Base-by-base conservation (phyloP, 108 stramenopile genomes). In the Cyclotella cryptica region DNA sequence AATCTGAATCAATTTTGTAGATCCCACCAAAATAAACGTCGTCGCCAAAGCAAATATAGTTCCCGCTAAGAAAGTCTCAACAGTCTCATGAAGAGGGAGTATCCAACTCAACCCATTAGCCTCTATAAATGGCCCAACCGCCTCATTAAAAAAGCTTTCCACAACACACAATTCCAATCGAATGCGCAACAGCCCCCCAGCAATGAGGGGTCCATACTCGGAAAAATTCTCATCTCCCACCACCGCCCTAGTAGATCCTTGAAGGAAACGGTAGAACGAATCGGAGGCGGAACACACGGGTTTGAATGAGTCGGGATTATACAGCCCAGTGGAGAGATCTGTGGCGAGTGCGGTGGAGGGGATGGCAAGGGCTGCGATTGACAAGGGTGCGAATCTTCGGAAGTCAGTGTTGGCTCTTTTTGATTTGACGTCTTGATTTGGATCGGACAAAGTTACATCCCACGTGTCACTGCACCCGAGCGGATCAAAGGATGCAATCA, bases 111-210 rank as follows among this genome's bases (percentile, higher is more conserved):
- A 52, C 26, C 97, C 97, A 79, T 97, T 96, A 79, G 92, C 66
- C 73, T 84, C 52, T 22, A 97, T 90, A 75, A 97, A 97, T 12
- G 97, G 97, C 44, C 93, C 92, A 9, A 97, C 90, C 11, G 97
- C 97, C 78, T 97, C 97, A 62, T 94, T 92, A 79, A 97, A 94
- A 75, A 95, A 97, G 61, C 79, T 83, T 82, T 97, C 97, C 3
- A 97, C 93, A 12, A 97, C 97, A 77, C 97, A 97, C 27, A 97
- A 75, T 71, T 97, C 97, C 52, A 97, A 69, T 47, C 97, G 91
- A 27, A 97, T 84, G 7, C 97, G 91, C 30, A 97, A 73, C 43
- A 97, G 72, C 49, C 95, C 97, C 45, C 93, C 93, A 7, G 97
- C 93, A 80, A 97, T 96, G 21, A 97, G 77, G 0, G 97, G 97